These are phyloP conservation scores for Neofusicoccum laricinum DNA, from an alignment of 2,329 filamentous ascomycete species.

Conservation along the genomic window DNA sequence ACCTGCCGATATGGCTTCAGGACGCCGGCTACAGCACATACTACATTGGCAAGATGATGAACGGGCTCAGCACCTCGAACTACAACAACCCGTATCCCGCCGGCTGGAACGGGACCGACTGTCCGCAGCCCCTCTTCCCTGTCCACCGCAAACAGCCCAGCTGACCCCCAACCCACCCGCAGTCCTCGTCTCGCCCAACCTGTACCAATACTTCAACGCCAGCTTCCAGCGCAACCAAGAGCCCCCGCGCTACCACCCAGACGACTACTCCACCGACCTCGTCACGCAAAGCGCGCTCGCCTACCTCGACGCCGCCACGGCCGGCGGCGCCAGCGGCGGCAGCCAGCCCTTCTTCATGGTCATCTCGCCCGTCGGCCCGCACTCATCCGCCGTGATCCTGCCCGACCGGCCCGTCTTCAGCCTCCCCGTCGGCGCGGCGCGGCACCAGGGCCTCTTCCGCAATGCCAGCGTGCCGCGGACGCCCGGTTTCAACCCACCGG, in stretches of 20 bases:
- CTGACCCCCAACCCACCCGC: background rate
- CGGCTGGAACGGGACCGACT: slow-evolving; percentile 56
- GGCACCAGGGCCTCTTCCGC: slow-evolving; percentile 62
- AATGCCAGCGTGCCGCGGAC: slow-evolving; percentile 60
- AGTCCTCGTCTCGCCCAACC: slow-evolving; percentile 62
- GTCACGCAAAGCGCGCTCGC: slow-evolving; percentile 57
- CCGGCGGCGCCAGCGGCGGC: slow-evolving; percentile 52
- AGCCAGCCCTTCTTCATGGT: slow-evolving; percentile 65
- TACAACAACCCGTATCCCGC: slow-evolving; percentile 57
- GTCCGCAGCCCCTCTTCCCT: background rate
- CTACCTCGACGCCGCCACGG: slow-evolving; percentile 60
- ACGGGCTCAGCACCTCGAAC: slow-evolving; percentile 59
- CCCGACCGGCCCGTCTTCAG: slow-evolving; percentile 34
- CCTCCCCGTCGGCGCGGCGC: slow-evolving; percentile 56
- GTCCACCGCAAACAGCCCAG: background rate
- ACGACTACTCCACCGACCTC: slow-evolving; percentile 58
- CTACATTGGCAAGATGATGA: slow-evolving; percentile 70
- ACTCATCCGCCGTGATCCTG: slow-evolving; percentile 30
- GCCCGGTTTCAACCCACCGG: slow-evolving; percentile 63
- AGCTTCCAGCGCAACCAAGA: slow-evolving; percentile 62
- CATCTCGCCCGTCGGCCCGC: slow-evolving; percentile 65
- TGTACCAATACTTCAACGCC: slow-evolving; percentile 66
- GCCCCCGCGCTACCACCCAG: slow-evolving; percentile 53
- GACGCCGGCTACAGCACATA: slow-evolving; percentile 67
- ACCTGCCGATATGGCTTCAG: slow-evolving; percentile 68